phyloP scores from a whole-genome alignment of 257 asterid species.

The Eustoma russellianum region DNA sequence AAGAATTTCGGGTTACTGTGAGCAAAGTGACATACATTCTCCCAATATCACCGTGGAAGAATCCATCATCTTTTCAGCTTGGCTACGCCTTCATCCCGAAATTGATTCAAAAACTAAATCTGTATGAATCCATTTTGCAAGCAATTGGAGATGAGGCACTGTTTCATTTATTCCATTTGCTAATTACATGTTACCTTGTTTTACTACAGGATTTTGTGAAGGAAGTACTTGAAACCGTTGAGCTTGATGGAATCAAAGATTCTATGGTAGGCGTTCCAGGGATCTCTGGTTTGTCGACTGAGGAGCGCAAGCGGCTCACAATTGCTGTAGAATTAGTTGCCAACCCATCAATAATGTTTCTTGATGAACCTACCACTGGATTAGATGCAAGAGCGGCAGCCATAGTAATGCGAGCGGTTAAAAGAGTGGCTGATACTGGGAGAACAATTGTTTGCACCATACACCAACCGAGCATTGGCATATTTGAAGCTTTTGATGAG shows the following conservation, averaged over 20 bases:
- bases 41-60: slow-evolving; percentile 7
- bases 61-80: slow-evolving; percentile 5
- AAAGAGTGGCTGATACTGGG: slow-evolving; percentile 2
- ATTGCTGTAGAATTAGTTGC: slow-evolving; percentile 10
- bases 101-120: slow-evolving; percentile 4
- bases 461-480: slow-evolving; percentile 10
- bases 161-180: not conserved
- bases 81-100: slow-evolving; percentile 4
- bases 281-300: slow-evolving; percentile 7
- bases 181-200: not conserved
- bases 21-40: slow-evolving; percentile 7
- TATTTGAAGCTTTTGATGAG: slow-evolving; percentile 10
- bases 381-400: slow-evolving; percentile 10
- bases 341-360: slow-evolving; percentile 7
- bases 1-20: slow-evolving; percentile 13
- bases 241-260: slow-evolving; percentile 11
- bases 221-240: slow-evolving; percentile 8
- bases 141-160: not conserved
- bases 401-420: slow-evolving; percentile 10
- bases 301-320: slow-evolving; percentile 7
- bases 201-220: slow-evolving; percentile 5
- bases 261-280: slow-evolving; percentile 9
- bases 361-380: slow-evolving; percentile 10
- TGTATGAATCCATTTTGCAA: not conserved
- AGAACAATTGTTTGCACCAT: slow-evolving; percentile 9